A percentile compares a stretch with the other conserved stretches of the same genome.
Conservation (phyloP, 1,284 basidiomycete species). For the Sparassis latifolia region DNA sequence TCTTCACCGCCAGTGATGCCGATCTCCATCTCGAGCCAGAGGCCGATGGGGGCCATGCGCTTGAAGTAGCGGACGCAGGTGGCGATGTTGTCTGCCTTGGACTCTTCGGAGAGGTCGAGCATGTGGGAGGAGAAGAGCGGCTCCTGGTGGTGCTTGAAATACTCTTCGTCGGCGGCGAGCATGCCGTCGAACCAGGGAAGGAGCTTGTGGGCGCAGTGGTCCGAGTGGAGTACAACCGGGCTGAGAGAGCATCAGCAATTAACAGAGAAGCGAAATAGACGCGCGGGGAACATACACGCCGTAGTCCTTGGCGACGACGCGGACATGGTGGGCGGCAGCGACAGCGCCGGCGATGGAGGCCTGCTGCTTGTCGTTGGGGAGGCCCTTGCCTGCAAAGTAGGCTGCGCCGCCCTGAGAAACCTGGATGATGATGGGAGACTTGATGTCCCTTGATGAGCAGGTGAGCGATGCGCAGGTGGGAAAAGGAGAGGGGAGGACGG, state of each 20-base stretch:
- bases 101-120: constrained; percentile 98
- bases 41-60: constrained; percentile 88
- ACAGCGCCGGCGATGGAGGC: constrained; percentile 92
- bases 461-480: constrained; percentile 1
- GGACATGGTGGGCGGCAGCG: constrained; percentile 91
- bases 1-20: constrained; percentile 99
- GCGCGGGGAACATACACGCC: constrained; percentile 64
- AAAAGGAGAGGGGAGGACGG: constrained; percentile 8
- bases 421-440: constrained; percentile 97
- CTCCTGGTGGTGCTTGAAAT: constrained; percentile 87
- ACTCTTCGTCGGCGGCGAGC: constrained; percentile 94
- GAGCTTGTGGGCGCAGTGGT: constrained; percentile 98
- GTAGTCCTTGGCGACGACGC: constrained; percentile 83
- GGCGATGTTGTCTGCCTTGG: constrained; percentile 96
- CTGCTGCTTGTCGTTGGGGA: constrained; percentile 93
- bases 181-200: constrained; percentile 99
- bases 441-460: constrained; percentile 58
- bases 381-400: constrained; percentile 96
- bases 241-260: constrained; percentile 30
- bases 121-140: constrained; percentile 99
- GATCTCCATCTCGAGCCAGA: constrained; percentile 99
- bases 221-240: constrained; percentile 96
- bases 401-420: constrained; percentile 96
- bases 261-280: neutral
- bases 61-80: constrained; percentile 94